These are phyloP conservation scores for Fusarium lateritium DNA, from an alignment of 2,329 filamentous ascomycete genomes.

Conservation along the genomic window DNA sequence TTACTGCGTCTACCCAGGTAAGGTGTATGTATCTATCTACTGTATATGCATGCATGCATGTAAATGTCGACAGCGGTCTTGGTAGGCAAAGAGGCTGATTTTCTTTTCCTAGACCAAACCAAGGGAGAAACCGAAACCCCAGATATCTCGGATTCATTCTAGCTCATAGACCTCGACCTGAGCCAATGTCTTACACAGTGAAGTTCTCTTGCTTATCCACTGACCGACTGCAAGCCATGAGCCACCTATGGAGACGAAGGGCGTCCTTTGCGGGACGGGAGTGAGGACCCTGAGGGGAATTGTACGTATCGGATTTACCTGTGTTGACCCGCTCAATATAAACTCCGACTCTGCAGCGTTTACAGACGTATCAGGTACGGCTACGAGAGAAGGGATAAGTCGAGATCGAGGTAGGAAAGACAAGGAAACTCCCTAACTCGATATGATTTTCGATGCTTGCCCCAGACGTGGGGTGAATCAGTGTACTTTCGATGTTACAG, in stretches of 20 bases:
- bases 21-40: slow-evolving; percentile 9
- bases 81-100: slow-evolving; percentile 10
- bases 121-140: slow-evolving; percentile 27
- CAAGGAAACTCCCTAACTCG: slow-evolving; percentile 8
- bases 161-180: slow-evolving; percentile 2
- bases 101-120: slow-evolving; percentile 8
- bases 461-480: slow-evolving; percentile 30
- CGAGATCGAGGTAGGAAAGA: slow-evolving; percentile 4
- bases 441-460: slow-evolving; percentile 8
- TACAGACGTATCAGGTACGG: slow-evolving; percentile 6
- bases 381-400: not conserved
- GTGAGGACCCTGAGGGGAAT: slow-evolving; percentile 31
- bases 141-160: slow-evolving; percentile 10
- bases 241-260: slow-evolving; percentile 21
- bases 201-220: slow-evolving; percentile 12
- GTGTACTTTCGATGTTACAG: slow-evolving; percentile 6
- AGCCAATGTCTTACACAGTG: slow-evolving; percentile 33
- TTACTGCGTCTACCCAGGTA: slow-evolving; percentile 13
- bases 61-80: slow-evolving; percentile 18
- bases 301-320: slow-evolving; percentile 10
- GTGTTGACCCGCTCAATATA: slow-evolving; percentile 13
- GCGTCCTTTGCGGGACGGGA: slow-evolving; percentile 21
- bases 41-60: slow-evolving; percentile 24
- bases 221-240: slow-evolving; percentile 28
- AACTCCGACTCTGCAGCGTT: slow-evolving; percentile 2